Percentiles rank a stretch among this genome's conserved stretches.
phyloP scores from a whole-genome alignment of 176 grass and related monocot genomes.

The Ensete ventricosum region DNA sequence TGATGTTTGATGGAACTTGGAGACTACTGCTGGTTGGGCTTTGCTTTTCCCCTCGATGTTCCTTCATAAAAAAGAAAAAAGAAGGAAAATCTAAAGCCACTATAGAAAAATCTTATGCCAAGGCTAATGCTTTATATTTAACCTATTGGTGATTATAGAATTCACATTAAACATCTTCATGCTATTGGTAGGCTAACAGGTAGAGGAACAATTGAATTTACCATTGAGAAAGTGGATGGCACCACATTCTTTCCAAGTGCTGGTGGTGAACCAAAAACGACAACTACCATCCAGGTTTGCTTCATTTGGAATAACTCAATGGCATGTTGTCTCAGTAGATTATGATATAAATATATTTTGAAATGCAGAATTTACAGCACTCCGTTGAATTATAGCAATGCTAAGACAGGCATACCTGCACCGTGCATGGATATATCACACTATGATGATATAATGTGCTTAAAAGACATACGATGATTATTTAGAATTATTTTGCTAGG shows the following conservation, averaged over 20 bases:
- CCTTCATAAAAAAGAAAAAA: no score
- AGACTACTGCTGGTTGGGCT: no score
- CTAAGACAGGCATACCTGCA: not conserved
- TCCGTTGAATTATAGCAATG: not conserved
- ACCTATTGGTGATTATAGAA: not conserved
- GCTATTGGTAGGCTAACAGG: slow-evolving; percentile 67
- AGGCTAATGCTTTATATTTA: not conserved
- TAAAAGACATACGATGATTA: not conserved
- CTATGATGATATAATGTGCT: not conserved
- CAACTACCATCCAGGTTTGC: slow-evolving; percentile 75
- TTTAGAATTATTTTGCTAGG: not conserved
- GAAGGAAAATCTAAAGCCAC: no score
- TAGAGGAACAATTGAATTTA: slow-evolving; percentile 89
- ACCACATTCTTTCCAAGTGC: slow-evolving; percentile 76
- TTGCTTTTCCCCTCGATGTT: no score
- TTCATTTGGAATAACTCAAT: not conserved
- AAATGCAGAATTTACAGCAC: not conserved
- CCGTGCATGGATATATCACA: not conserved
- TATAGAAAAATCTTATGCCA: no score
- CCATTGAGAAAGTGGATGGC: slow-evolving; percentile 79
- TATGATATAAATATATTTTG: not conserved
- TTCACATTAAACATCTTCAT: slow-evolving; percentile 8
- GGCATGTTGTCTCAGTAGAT: not conserved
- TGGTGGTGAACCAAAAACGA: slow-evolving; percentile 73
- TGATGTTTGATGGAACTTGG: no score